Conservation (phyloP, 139 green algal genomes). For the Chlorella sp. region DNA sequence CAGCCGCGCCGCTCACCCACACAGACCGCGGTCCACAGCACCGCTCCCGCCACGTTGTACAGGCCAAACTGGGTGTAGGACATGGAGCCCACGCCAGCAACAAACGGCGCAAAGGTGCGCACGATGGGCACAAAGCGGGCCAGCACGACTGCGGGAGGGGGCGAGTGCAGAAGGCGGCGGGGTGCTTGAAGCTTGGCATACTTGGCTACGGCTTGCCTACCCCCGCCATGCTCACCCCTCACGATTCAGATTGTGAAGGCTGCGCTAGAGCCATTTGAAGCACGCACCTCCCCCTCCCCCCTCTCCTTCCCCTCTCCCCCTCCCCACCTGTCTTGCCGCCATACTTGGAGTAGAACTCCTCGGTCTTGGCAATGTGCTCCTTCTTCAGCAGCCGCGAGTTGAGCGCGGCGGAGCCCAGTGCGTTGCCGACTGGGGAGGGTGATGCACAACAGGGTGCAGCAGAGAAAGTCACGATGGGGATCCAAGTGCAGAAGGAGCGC, state of each 20-base stretch:
- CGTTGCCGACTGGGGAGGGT: conserved; percentile 24
- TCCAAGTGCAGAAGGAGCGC: too few relatives aligned
- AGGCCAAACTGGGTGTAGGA: conserved; percentile 72
- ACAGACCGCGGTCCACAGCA: conserved; percentile 88
- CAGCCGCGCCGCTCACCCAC: conserved; percentile 40
- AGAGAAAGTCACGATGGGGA: too few relatives aligned
- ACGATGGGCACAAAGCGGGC: conserved; percentile 95
- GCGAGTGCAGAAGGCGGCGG: too few relatives aligned
- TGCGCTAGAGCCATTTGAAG: too few relatives aligned
- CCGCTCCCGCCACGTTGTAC: conserved; percentile 91
- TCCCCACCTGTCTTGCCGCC: conserved; percentile 80
- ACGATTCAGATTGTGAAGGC: too few relatives aligned
- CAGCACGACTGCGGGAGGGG: conserved; percentile 73
- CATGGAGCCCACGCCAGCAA: conserved; percentile 91
- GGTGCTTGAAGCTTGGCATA: too few relatives aligned
- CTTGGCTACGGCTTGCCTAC: too few relatives aligned
- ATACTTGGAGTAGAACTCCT: conserved; percentile 87
- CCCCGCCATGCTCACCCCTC: too few relatives aligned
- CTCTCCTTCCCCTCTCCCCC: too few relatives aligned
- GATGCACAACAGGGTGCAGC: too few relatives aligned
- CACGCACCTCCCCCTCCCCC: too few relatives aligned
- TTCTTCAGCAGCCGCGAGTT: conserved; percentile 64
- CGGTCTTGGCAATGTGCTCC: conserved; percentile 84
- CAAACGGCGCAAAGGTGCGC: conserved; percentile 94
- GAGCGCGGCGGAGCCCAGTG: conserved; percentile 60